Evolutionary conservation across 805 yeast genomes (phyloP), one percentile per base, ranked within the genome.

Genomic region (Zygosaccharomyces kombuchaensis): DNA sequence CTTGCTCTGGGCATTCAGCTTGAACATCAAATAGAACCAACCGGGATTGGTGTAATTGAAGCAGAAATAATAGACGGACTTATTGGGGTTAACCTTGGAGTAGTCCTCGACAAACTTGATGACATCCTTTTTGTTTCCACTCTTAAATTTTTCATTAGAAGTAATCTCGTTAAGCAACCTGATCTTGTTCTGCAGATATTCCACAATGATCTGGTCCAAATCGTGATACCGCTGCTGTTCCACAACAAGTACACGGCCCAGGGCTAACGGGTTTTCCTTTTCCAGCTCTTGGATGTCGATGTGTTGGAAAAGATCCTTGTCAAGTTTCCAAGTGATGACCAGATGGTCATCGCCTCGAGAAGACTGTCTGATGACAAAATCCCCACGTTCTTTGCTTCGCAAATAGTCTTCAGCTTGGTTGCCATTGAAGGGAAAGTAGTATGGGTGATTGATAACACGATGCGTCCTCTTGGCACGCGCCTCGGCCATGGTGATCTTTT

Each of bases 271-370:
- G 50, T 78, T 80, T 43, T 77, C 82, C 58, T 81, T 80, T 37
- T 76, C 81, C 38, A 76, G 75, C 66, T 93, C 98, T 51, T 81
- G 72, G 37, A 93, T 85, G 56, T 89, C 93, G 52, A 93, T 71
- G 63, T 93, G 98, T 64, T 93, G 98, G 69, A 84, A 93, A 51
- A 91, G 69, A 62, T 83, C 85, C 61, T 87, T 91, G 48, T 87
- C 93, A 37, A 93, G 90, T 64, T 93, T 93, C 97, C 98, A 93
- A 0, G 99, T 91, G 34, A 91, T 82, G 2, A 96, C 89, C 55
- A 93, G 74, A 65, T 82, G 96, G 52, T 87, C 86, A 38, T 78
- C 74, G 35, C 99, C 99, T 51, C 82, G 80, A 8, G 96, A 87
- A 0, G 97, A 88, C 14, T 98, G 99, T 55, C 99, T 78, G 45